Evolutionary conservation across 768 basidiomycete genomes (phyloP).

Genomic region (Psilocybe tampanensis): DNA sequence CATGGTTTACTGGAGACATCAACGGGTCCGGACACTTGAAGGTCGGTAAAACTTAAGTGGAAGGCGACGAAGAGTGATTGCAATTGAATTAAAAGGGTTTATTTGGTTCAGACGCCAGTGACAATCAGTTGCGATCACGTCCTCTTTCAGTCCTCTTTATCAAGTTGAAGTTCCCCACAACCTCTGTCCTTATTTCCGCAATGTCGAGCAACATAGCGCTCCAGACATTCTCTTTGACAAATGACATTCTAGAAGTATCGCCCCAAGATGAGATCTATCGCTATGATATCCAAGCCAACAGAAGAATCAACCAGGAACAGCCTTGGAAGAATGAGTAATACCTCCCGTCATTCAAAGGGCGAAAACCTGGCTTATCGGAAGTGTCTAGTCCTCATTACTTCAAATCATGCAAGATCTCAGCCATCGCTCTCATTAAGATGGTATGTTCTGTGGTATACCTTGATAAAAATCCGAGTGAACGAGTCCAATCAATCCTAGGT

Average conservation of each 20-base stretch:
- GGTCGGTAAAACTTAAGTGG: no score
- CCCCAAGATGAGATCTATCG: conserved; percentile 81
- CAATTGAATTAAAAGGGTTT: background rate
- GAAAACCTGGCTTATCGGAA: background rate
- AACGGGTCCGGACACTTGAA: no score
- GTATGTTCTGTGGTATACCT: conserved; percentile 34
- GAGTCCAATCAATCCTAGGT: conserved; percentile 56
- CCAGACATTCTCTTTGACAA: conserved; percentile 72
- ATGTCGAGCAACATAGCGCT: conserved; percentile 61
- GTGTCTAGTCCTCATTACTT: conserved; percentile 71
- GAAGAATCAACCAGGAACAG: conserved; percentile 60
- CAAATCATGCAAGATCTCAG: conserved; percentile 93
- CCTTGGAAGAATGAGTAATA: conserved; percentile 90
- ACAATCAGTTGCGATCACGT: background rate
- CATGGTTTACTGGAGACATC: no score
- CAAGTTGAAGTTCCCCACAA: no score
- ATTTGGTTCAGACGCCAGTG: background rate
- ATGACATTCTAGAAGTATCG: conserved; percentile 70
- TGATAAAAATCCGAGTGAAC: background rate
- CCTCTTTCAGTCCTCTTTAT: background rate
- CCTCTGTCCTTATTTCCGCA: background rate
- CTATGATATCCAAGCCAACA: conserved; percentile 72
- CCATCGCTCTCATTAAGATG: conserved; percentile 96
- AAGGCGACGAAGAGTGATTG: no score
- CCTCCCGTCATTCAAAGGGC: background rate